Evolutionary conservation across 176 grass and related monocot genomes (phyloP).

Genomic region (Triticum turgidum): DNA sequence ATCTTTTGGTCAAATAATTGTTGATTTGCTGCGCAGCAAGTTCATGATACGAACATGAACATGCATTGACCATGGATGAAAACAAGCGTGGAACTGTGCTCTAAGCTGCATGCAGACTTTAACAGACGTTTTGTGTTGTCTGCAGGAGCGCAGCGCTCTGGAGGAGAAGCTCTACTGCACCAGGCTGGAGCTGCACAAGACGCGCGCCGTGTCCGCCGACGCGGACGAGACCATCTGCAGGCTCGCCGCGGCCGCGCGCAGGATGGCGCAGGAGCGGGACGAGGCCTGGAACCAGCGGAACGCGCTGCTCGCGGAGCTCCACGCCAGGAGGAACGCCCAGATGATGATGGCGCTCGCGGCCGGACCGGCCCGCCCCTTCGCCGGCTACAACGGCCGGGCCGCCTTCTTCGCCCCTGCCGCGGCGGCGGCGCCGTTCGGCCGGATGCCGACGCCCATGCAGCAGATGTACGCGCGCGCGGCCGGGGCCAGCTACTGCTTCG

Average conservation of each 20-base stretch:
- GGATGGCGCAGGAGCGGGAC: slow-evolving; percentile 32
- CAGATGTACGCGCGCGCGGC: neutral
- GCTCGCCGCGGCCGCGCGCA: neutral
- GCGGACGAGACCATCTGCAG: slow-evolving; percentile 32
- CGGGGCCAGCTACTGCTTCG: neutral
- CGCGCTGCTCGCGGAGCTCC: slow-evolving; percentile 2
- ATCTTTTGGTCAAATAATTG: too few relatives aligned
- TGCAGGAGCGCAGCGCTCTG: slow-evolving; percentile 7
- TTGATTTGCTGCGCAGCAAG: too few relatives aligned
- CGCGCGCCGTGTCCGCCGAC: slow-evolving; percentile 13
- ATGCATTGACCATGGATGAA: too few relatives aligned
- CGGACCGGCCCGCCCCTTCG: neutral
- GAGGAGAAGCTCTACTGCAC: slow-evolving; percentile 17
- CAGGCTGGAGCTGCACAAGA: slow-evolving; percentile 14
- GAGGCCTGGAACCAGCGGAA: slow-evolving; percentile 11
- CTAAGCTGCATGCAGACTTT: neutral
- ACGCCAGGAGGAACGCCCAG: slow-evolving; percentile 40
- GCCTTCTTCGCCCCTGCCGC: neutral
- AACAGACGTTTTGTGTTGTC: neutral
- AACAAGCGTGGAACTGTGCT: neutral
- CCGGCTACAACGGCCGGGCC: neutral
- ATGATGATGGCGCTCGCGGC: neutral
- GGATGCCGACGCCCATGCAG: neutral
- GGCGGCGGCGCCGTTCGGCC: neutral
- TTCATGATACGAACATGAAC: too few relatives aligned